phyloP scores from a whole-genome alignment of 2,329 filamentous ascomycete genomes.

The Paramyrothecium roridum region DNA sequence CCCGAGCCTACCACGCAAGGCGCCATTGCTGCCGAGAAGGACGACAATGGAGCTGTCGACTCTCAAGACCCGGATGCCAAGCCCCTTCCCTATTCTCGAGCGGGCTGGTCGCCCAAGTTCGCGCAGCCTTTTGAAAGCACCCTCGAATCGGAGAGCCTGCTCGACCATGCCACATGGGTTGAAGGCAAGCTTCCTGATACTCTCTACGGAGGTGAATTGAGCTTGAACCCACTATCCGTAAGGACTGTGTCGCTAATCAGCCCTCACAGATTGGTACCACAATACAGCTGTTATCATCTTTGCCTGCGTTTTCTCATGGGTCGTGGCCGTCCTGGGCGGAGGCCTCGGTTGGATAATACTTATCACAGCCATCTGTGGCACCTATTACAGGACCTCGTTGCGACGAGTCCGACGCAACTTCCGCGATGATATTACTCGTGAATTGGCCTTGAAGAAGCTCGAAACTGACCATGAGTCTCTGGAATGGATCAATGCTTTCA shows the following conservation, averaged over 20 bases:
- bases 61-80: conserved; percentile 51
- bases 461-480: conserved; percentile 90
- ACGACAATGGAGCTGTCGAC: conserved; percentile 46
- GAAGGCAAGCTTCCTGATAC: conserved; percentile 83
- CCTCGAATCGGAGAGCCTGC: conserved; percentile 62
- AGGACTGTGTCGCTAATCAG: conserved; percentile 6
- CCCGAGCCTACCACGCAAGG: conserved; percentile 71
- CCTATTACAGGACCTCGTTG: conserved; percentile 94
- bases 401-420: conserved; percentile 93
- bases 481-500: conserved; percentile 98
- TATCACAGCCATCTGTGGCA: conserved; percentile 86
- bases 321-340: conserved; percentile 83
- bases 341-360: conserved; percentile 91
- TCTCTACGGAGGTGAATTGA: conserved; percentile 75
- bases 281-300: conserved; percentile 94
- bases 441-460: conserved; percentile 80
- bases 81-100: conserved; percentile 43
- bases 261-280: conserved; percentile 85
- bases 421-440: conserved; percentile 86
- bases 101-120: conserved; percentile 88
- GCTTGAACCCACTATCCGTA: neutral
- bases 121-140: conserved; percentile 62
- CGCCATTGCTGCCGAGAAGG: conserved; percentile 54
- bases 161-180: conserved; percentile 85
- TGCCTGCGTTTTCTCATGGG: conserved; percentile 85